A percentile compares a stretch with the other conserved stretches of the same genome.
Evolutionary conservation across 2,329 filamentous ascomycete species (phyloP).

Genomic region (Grosmannia clavigera): DNA sequence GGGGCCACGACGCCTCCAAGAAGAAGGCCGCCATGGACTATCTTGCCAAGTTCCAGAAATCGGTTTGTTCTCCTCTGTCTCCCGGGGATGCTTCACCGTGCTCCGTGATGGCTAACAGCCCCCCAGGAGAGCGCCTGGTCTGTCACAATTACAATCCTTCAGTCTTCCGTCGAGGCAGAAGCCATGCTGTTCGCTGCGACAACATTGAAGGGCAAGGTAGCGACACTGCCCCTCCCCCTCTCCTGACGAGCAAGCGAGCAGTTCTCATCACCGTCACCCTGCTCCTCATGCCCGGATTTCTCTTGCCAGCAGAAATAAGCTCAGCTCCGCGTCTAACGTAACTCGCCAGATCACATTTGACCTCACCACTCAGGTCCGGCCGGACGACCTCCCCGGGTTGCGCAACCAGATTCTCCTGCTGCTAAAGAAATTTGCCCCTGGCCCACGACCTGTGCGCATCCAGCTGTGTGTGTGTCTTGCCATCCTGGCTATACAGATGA

Average conservation of each 20-base stretch:
- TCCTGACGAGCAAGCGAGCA: neutral
- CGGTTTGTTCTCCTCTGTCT: conserved; percentile 44
- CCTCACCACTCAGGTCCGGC: conserved; percentile 69
- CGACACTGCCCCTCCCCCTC: conserved; percentile 9
- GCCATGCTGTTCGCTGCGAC: conserved; percentile 93
- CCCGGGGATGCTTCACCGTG: neutral
- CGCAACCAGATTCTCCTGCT: conserved; percentile 75
- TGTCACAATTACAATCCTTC: conserved; percentile 73
- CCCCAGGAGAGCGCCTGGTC: conserved; percentile 82
- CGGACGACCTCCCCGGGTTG: conserved; percentile 60
- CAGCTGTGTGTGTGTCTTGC: conserved; percentile 93
- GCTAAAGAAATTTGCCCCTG: conserved; percentile 67
- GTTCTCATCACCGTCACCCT: neutral
- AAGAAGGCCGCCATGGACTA: conserved; percentile 75
- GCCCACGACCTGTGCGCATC: conserved; percentile 73
- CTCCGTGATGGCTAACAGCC: conserved; percentile 7
- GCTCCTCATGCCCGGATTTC: neutral
- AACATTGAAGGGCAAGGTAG: conserved; percentile 94
- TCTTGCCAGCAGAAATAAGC: neutral
- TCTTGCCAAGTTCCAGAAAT: conserved; percentile 94
- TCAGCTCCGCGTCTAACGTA: neutral
- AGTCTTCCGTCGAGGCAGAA: conserved; percentile 68
- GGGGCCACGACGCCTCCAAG: conserved; percentile 73
- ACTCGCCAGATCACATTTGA: conserved; percentile 79
- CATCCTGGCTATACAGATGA: conserved; percentile 92